A percentile compares a stretch with the other conserved stretches of the same genome.
Evolutionary conservation across 202 grass and related monocot species (phyloP).

Genomic region (Schoenoplectus triqueter): DNA sequence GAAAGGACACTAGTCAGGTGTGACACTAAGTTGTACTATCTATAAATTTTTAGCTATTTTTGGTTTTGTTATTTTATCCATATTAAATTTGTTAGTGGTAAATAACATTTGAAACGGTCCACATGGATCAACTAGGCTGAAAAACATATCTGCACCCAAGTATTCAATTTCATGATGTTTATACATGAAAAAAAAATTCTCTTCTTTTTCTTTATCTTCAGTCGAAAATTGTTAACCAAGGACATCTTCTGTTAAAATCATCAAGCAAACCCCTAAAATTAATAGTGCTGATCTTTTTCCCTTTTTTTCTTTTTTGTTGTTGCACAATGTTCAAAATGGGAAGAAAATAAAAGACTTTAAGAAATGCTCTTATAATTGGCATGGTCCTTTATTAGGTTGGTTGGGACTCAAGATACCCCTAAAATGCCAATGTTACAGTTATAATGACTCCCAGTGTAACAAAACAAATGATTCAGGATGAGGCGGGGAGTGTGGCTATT

Average conservation of each 20-base stretch:
- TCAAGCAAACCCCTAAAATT: not conserved
- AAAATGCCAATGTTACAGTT: not conserved
- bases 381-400: not conserved
- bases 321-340: not conserved
- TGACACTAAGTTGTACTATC: constrained; percentile 20
- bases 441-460: not conserved
- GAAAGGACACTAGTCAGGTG: constrained; percentile 93
- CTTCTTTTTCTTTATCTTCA: not conserved
- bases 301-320: no score
- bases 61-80: not conserved
- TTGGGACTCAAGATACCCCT: not conserved
- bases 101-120: not conserved
- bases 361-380: not conserved
- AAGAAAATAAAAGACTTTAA: not conserved
- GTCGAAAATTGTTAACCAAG: not conserved
- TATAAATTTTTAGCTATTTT: not conserved
- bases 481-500: constrained; percentile 87
- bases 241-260: not conserved
- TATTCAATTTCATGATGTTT: not conserved
- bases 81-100: not conserved
- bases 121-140: not conserved
- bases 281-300: not conserved
- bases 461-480: constrained; percentile 57
- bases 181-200: not conserved
- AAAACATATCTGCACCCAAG: not conserved